These are phyloP conservation scores for Epicoccum nigrum DNA, from an alignment of 2,329 filamentous ascomycete species.

Conservation along the genomic window DNA sequence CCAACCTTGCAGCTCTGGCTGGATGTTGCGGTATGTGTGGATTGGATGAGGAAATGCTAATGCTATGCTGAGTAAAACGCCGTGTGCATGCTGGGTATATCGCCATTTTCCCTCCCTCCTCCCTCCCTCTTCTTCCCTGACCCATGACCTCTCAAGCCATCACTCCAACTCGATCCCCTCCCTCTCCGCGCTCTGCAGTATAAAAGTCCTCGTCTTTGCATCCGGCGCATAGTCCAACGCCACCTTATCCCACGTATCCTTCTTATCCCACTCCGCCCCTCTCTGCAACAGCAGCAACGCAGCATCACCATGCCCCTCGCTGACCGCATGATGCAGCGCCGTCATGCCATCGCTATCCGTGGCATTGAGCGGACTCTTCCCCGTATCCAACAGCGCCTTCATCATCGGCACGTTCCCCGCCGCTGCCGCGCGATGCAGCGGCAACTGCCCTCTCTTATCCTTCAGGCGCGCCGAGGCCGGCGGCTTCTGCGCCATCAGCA, in stretches of 20 bases:
- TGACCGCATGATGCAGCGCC: constrained; percentile 83
- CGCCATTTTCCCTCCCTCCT: not conserved
- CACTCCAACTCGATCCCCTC: constrained; percentile 74
- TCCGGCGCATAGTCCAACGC: constrained; percentile 87
- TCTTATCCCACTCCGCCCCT: constrained; percentile 82
- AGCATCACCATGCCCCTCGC: constrained; percentile 78
- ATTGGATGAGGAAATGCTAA: not conserved
- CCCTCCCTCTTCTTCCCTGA: not conserved
- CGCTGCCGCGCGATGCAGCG: constrained; percentile 89
- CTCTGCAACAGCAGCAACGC: constrained; percentile 82
- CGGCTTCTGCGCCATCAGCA: constrained; percentile 71
- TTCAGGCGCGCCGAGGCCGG: constrained; percentile 76
- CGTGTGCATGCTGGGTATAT: constrained; percentile 17
- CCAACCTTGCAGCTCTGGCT: too few species aligned
- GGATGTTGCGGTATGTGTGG: too few species aligned
- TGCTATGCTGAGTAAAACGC: constrained; percentile 4
- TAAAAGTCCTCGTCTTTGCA: constrained; percentile 79
- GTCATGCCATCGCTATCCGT: constrained; percentile 84
- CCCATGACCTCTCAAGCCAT: not conserved
- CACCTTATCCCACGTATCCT: constrained; percentile 71
- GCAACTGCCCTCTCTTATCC: constrained; percentile 86
- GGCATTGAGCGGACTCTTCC: constrained; percentile 80
- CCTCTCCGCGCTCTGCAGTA: constrained; percentile 77
- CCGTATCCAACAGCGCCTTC: constrained; percentile 76
- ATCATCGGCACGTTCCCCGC: constrained; percentile 89